These are phyloP conservation scores for Hypomontagnella monticulosa DNA, from an alignment of 495 filamentous ascomycete genomes.

Conservation along the genomic window DNA sequence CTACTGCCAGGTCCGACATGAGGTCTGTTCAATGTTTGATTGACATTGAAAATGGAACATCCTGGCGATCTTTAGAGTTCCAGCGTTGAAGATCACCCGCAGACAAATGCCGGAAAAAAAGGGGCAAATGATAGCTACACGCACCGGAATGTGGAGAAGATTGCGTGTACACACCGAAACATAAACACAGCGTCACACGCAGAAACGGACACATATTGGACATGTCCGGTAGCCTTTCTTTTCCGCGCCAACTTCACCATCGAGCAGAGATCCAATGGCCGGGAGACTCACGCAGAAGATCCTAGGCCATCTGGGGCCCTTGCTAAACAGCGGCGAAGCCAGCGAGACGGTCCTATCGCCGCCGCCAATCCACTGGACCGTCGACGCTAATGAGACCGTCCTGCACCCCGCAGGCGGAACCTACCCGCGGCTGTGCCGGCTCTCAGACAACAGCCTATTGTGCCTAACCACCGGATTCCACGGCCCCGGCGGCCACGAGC, in stretches of 20 bases:
- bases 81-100: slow-evolving; percentile 27
- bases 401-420: slow-evolving; percentile 52
- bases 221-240: not conserved
- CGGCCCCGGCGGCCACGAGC: slow-evolving; percentile 43
- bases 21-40: too few relatives aligned
- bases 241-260: not conserved
- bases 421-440: slow-evolving; percentile 60
- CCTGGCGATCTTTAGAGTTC: slow-evolving; percentile 25
- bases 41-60: slow-evolving; percentile 16
- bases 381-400: slow-evolving; percentile 30
- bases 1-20: too few relatives aligned
- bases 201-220: not conserved
- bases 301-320: slow-evolving; percentile 35
- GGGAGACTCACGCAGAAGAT: slow-evolving; percentile 40
- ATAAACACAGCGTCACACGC: slow-evolving; percentile 1
- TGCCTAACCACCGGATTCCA: slow-evolving; percentile 56
- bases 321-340: slow-evolving; percentile 25
- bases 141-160: slow-evolving; percentile 31
- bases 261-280: slow-evolving; percentile 26
- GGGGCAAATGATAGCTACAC: slow-evolving; percentile 11
- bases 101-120: slow-evolving; percentile 16
- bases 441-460: slow-evolving; percentile 59
- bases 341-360: not conserved
- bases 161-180: slow-evolving; percentile 35
- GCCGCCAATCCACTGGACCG: slow-evolving; percentile 22